Evolutionary conservation across 345 rosid genomes (phyloP).

Genomic region (Litchi chinensis): DNA sequence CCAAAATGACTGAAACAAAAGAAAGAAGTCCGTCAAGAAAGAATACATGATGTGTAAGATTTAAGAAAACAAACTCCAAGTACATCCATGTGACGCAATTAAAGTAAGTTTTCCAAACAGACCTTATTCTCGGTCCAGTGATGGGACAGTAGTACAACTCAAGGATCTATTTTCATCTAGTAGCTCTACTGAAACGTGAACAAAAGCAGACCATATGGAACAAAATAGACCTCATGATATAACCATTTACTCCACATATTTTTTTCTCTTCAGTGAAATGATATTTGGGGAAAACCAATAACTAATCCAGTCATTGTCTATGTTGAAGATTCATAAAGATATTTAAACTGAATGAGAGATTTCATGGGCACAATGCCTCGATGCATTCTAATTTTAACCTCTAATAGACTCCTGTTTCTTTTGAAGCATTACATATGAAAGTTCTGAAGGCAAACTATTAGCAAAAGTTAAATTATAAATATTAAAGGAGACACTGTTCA

Average conservation of each 20-base stretch:
- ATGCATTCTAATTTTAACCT: background rate
- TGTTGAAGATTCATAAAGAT: background rate
- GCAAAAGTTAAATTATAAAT: background rate
- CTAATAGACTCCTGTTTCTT: background rate
- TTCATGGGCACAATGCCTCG: background rate
- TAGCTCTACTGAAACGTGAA: background rate
- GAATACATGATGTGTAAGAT: background rate
- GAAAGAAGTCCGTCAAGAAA: slow-evolving; percentile 9
- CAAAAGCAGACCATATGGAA: background rate
- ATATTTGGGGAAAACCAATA: too few relatives aligned
- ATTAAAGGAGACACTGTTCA: background rate
- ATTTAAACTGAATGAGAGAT: background rate
- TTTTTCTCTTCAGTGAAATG: too few relatives aligned
- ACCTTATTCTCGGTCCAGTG: background rate
- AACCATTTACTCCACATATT: background rate
- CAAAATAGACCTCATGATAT: background rate
- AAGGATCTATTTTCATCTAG: background rate
- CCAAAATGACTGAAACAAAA: slow-evolving; percentile 73
- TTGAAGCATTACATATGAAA: slow-evolving; percentile 6
- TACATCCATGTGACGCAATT: background rate
- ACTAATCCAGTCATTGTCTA: background rate
- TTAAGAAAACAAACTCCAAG: background rate
- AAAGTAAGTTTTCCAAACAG: background rate
- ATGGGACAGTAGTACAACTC: background rate
- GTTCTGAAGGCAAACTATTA: background rate